Conservation (phyloP, 768 basidiomycete species). For the Sporobolomyces phaffii region DNA sequence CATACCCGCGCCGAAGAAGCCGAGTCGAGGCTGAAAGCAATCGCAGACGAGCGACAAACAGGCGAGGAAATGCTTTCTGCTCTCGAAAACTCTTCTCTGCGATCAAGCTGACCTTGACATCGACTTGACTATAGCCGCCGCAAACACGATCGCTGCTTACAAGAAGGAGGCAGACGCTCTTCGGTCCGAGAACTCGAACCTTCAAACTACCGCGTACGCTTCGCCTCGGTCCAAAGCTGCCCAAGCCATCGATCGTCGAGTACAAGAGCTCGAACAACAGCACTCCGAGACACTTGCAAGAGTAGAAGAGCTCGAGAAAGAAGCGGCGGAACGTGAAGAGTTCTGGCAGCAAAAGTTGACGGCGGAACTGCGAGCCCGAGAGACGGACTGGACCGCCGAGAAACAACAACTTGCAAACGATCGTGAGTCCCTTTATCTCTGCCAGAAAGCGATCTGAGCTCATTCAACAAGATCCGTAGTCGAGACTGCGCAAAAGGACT, state of each 20-base stretch:
- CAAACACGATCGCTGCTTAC: constrained; percentile 22
- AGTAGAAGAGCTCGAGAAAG: constrained; percentile 12
- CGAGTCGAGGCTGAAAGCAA: constrained; percentile 18
- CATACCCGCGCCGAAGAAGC: constrained; percentile 28
- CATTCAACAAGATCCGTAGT: too few relatives aligned
- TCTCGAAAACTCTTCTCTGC: not conserved
- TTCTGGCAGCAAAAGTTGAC: constrained; percentile 10
- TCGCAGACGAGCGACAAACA: constrained; percentile 20
- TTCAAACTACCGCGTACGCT: constrained; percentile 2
- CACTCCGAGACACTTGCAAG: not conserved
- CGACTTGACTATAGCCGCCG: constrained; percentile 1
- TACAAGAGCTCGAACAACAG: constrained; percentile 18
- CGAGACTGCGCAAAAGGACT: constrained; percentile 8
- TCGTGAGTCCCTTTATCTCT: constrained; percentile 4
- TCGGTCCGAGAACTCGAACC: not conserved
- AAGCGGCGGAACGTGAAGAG: not conserved
- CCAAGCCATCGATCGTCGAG: not conserved
- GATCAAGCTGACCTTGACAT: not conserved
- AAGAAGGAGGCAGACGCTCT: constrained; percentile 29
- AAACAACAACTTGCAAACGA: constrained; percentile 5
- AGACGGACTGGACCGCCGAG: not conserved
- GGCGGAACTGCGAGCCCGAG: not conserved
- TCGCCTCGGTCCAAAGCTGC: constrained; percentile 16
- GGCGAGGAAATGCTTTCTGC: not conserved
- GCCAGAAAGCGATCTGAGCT: too few relatives aligned